Evolutionary conservation across 192 early-diverging fungal species (phyloP), one percentile per base, ranked within the genome.

Genomic region (Obelidium mucronatum): DNA sequence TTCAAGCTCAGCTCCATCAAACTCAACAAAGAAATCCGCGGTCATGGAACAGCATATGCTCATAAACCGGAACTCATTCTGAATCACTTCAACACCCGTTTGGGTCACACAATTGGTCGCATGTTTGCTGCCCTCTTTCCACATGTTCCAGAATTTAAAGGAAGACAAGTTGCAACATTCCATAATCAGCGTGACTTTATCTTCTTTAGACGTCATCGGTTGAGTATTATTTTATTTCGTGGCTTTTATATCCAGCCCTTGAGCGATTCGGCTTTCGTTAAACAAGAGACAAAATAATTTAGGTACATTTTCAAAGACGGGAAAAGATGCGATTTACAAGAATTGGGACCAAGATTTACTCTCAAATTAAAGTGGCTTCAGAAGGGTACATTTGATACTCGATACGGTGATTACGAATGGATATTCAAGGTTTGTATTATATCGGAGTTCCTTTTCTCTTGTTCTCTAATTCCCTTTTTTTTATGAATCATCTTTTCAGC

Each of bases 101-200:
- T 99, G 40, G 98, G 98, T 39, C 98, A 98, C 81, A 94, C 98
- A 2, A 86, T 99, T 62, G 98, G 96, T 33, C 89, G 96, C 39
- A 94, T 96, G 92, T 94, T 99, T 87, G 93, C 96, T 40, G 84
- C 98, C 17, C 81, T 99, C 60, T 96, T 99, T 80, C 98, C 98
- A n/a, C 95, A 96, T 67, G 92, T 96, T 3, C 96, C 96, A 11
- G 93, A 99, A 81, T 99, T 99, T 78, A 86, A 95, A 75, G 96
- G 95, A 8, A 84, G 98, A 55, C 96, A 98, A 79, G 96, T 91
- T 33, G 93, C 90, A 8, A 99, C 98, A 2, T 93, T 99, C 79
- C 98, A 99, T 79, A 99, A 99, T 82, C 98, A 99, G 84, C 94
- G 98, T 53, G 98, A 99, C 81, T 99, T 97, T 76, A 98, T 99